Conservation (phyloP, 352 stramenopile genomes). For the Phytophthora vignae region DNA sequence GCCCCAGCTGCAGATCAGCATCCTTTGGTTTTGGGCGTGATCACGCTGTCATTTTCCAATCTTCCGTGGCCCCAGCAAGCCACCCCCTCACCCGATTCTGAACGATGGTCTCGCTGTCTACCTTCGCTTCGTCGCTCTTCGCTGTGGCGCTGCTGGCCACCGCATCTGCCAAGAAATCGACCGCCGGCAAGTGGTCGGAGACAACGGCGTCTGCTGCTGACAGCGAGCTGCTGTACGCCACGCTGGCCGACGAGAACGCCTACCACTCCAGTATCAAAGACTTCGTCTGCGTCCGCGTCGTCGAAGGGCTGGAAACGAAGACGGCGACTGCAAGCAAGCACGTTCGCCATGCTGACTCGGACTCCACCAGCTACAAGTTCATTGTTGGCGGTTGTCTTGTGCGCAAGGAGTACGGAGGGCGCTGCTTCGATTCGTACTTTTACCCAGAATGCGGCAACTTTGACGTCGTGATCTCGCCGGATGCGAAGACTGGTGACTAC, state of each 20-base stretch:
- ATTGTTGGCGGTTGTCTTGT: neutral
- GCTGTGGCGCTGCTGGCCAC: neutral
- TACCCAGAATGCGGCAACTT: neutral
- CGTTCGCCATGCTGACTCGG: neutral
- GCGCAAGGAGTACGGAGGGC: neutral
- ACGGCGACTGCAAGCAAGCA: neutral
- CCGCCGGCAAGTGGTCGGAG: neutral
- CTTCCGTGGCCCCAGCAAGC: neutral
- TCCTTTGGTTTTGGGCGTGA: neutral
- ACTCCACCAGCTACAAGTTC: neutral
- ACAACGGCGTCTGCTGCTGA: neutral
- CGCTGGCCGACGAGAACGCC: neutral
- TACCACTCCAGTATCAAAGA: neutral
- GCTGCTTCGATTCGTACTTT: neutral
- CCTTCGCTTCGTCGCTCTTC: neutral
- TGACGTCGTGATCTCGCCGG: constrained; percentile 1
- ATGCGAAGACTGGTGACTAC: neutral
- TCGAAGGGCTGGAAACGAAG: neutral
- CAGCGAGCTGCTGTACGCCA: neutral
- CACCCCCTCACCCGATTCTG: neutral
- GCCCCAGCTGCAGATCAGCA: neutral
- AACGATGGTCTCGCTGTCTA: neutral
- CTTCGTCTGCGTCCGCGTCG: constrained; percentile 1
- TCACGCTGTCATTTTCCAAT: neutral
- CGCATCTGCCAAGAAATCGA: neutral